A percentile compares a stretch with the other conserved stretches of the same genome.
Conservation (phyloP, 2,329 filamentous ascomycete species). For the Diaporthe citriasiana region DNA sequence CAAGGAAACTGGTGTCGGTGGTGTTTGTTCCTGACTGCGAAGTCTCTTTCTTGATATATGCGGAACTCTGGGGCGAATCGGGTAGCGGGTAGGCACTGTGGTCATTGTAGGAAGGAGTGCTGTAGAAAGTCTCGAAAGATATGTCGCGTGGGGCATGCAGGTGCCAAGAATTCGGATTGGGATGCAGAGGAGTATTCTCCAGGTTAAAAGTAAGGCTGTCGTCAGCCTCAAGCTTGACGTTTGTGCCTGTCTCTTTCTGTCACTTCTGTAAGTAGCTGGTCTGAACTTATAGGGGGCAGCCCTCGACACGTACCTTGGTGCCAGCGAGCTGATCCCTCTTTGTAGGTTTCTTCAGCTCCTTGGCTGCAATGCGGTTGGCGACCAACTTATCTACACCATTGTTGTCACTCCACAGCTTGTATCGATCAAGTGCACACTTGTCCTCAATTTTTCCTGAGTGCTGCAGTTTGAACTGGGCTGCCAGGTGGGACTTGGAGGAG, state of each 20-base stretch:
- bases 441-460: slow-evolving; percentile 78
- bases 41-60: slow-evolving; percentile 43
- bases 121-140: slow-evolving; percentile 10
- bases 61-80: slow-evolving; percentile 29
- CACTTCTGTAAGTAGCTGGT: background rate
- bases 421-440: slow-evolving; percentile 73
- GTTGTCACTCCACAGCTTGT: slow-evolving; percentile 82
- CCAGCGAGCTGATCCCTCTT: slow-evolving; percentile 27
- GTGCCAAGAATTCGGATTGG: slow-evolving; percentile 34
- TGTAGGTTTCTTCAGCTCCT: slow-evolving; percentile 71
- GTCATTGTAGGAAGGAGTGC: slow-evolving; percentile 19
- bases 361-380: slow-evolving; percentile 82
- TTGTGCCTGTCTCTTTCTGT: slow-evolving; percentile 30
- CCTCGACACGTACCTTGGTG: slow-evolving; percentile 8
- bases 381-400: slow-evolving; percentile 81
- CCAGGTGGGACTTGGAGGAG: slow-evolving; percentile 91
- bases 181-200: background rate
- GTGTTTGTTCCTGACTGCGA: slow-evolving; percentile 46
- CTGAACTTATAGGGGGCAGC: background rate
- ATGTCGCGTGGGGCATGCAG: slow-evolving; percentile 13
- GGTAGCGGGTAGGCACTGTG: slow-evolving; percentile 27
- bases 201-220: background rate
- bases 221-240: slow-evolving; percentile 30
- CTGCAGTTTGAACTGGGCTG: slow-evolving; percentile 85
- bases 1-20: slow-evolving; percentile 2